phyloP scores from a whole-genome alignment of 805 yeast genomes.

The Dipodascus albidus region DNA sequence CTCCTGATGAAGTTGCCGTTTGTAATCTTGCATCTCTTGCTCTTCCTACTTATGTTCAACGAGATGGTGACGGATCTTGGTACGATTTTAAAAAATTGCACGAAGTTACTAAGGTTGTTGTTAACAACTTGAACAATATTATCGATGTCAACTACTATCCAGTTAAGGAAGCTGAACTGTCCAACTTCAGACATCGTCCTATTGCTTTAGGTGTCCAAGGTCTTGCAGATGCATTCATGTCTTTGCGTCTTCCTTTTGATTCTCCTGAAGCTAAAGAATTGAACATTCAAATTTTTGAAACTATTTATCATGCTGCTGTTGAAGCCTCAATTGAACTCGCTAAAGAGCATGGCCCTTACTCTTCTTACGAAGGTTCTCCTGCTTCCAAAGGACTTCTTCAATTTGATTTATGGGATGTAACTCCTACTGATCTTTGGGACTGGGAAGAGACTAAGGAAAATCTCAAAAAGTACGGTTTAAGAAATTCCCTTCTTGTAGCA shows the following conservation, averaged over 20 bases:
- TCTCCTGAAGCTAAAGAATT: constrained; percentile 64
- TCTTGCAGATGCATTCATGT: constrained; percentile 78
- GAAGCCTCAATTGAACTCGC: constrained; percentile 85
- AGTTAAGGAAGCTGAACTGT: constrained; percentile 55
- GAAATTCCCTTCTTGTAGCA: constrained; percentile 70
- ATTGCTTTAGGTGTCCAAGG: constrained; percentile 99
- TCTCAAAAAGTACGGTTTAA: constrained; percentile 52
- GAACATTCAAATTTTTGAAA: constrained; percentile 83
- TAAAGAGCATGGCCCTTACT: constrained; percentile 52
- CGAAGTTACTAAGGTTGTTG: constrained; percentile 61
- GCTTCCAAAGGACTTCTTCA: constrained; percentile 78
- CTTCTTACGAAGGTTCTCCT: constrained; percentile 74
- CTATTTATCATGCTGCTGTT: constrained; percentile 87
- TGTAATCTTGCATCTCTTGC: constrained; percentile 92
- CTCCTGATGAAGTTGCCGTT: constrained; percentile 89
- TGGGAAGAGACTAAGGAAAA: constrained; percentile 64
- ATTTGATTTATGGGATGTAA: constrained; percentile 75
- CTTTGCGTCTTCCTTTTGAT: constrained; percentile 76
- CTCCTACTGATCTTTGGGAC: constrained; percentile 76
- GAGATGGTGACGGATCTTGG: constrained; percentile 35
- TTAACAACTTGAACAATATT: constrained; percentile 67
- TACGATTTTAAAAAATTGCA: constrained; percentile 72
- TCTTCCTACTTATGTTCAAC: constrained; percentile 62
- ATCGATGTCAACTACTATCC: constrained; percentile 86
- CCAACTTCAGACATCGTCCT: constrained; percentile 82